Evolutionary conservation across 1,284 basidiomycete genomes (phyloP), one percentile per base, ranked within the genome.

Genomic region (Puccinia sorghi): DNA sequence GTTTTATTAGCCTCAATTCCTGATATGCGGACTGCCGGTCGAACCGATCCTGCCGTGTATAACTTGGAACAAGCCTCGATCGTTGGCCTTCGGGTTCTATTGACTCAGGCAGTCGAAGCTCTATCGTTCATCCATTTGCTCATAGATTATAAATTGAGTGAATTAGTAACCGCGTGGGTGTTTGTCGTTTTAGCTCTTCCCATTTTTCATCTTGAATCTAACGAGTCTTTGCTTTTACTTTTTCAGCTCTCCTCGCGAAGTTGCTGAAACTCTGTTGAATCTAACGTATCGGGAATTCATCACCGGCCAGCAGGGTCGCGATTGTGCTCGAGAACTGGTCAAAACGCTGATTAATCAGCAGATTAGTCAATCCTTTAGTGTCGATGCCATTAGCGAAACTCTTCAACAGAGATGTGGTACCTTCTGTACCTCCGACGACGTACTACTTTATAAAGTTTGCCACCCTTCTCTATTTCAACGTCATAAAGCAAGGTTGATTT

Each of bases 381-480:
- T 97, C 81, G 97, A 99, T 85, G 93, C 93, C 3, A 92, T 99
- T 82, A 96, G 93, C 82, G 93, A 97, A 82, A 90, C 94, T 73
- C 86, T 99, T 46, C 96, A 99, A 84, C 90, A 92, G 83, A 89
- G 94, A 83, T 99, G 97, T 83, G 95, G 94, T 0, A 93, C 93
- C 22, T 99, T 99, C 88, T 98, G 95, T 85, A 95, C 93, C 82
- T 92, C 96, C 0, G 97, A 97, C 83, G 97, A 99, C 86, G 97
- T 99, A 59, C 92, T 97, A 87, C 86, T 97, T 69, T 98, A 99
- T 88, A 99, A 99, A 87, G 93, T 90, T 81, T 81, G 84, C 80
- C 11, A 54, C 27, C 57, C 52, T n/a, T 41, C 25, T 46, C 2
- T 25, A 11, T 61, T 57, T 17, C 6, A 37, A 17, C 37, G 27